These are phyloP conservation scores for Trichocomaceae sp. DNA, from an alignment of 2,329 filamentous ascomycete genomes.

Conservation along the genomic window DNA sequence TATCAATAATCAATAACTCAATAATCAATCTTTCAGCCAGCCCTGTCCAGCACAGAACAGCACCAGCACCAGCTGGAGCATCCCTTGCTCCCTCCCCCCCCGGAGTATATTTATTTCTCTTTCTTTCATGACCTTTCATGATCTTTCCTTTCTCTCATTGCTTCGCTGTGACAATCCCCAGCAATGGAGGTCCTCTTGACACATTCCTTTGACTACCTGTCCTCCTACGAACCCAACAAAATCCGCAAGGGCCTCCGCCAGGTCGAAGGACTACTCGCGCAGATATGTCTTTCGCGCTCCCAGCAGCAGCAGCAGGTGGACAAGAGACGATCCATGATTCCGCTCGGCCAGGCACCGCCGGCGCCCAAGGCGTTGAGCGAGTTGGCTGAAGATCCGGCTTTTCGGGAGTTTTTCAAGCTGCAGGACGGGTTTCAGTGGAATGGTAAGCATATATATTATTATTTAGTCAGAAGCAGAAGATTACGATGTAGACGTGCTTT, in stretches of 20 bases:
- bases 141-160: background rate
- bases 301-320: slow-evolving; percentile 34
- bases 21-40: too few species aligned
- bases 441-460: slow-evolving; percentile 36
- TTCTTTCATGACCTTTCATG: background rate
- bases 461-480: too few species aligned
- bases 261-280: slow-evolving; percentile 86
- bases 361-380: slow-evolving; percentile 60
- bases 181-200: slow-evolving; percentile 86
- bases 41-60: too few species aligned
- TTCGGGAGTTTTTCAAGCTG: slow-evolving; percentile 90
- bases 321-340: slow-evolving; percentile 37
- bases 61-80: background rate
- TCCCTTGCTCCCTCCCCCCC: background rate
- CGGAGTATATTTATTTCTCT: background rate
- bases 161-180: too few species aligned
- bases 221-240: slow-evolving; percentile 81
- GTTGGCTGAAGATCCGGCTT: slow-evolving; percentile 75
- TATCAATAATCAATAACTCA: too few species aligned
- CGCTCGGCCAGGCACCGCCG: slow-evolving; percentile 35
- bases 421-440: slow-evolving; percentile 99
- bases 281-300: slow-evolving; percentile 72
- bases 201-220: slow-evolving; percentile 92
- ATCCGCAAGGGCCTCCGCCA: slow-evolving; percentile 90
- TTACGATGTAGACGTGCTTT: too few species aligned